Evolutionary conservation across 2,329 filamentous ascomycete genomes (phyloP).

Genomic region (Colletotrichum sojae): DNA sequence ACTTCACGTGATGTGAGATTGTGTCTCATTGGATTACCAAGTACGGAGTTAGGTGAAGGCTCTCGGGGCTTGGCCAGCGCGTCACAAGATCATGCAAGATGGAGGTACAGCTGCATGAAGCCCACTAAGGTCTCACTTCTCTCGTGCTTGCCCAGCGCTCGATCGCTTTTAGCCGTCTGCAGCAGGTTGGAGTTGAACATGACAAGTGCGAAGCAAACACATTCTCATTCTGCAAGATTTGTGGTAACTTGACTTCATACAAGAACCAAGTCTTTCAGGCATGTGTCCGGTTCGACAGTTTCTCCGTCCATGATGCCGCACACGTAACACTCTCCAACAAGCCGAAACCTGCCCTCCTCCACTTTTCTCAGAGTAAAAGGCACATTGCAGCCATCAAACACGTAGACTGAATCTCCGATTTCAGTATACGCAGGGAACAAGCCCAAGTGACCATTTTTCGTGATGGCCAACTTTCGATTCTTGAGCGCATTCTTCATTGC

Average conservation of each 20-base stretch:
- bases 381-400: conserved; percentile 43
- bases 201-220: too few species aligned
- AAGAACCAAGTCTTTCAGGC: neutral
- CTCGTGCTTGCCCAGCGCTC: too few species aligned
- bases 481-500: conserved; percentile 10
- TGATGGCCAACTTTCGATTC: conserved; percentile 9
- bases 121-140: too few species aligned
- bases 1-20: too few species aligned
- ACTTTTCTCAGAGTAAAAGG: conserved; percentile 42
- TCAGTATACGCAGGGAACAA: conserved; percentile 18
- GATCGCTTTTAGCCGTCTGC: too few species aligned
- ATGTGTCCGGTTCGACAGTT: conserved; percentile 41
- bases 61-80: too few species aligned
- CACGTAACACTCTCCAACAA: conserved; percentile 55
- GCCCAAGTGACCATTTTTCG: neutral
- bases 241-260: neutral
- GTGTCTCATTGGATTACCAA: too few species aligned
- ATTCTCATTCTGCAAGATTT: too few species aligned
- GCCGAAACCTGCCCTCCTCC: neutral
- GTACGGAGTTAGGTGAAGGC: too few species aligned
- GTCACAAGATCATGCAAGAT: too few species aligned
- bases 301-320: conserved; percentile 56
- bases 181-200: too few species aligned
- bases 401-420: conserved; percentile 43
- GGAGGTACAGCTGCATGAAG: too few species aligned